A percentile compares a stretch with the other conserved stretches of the same genome.
Evolutionary conservation across 495 filamentous ascomycete genomes (phyloP).

Genomic region (Penicillium samsonianum): DNA sequence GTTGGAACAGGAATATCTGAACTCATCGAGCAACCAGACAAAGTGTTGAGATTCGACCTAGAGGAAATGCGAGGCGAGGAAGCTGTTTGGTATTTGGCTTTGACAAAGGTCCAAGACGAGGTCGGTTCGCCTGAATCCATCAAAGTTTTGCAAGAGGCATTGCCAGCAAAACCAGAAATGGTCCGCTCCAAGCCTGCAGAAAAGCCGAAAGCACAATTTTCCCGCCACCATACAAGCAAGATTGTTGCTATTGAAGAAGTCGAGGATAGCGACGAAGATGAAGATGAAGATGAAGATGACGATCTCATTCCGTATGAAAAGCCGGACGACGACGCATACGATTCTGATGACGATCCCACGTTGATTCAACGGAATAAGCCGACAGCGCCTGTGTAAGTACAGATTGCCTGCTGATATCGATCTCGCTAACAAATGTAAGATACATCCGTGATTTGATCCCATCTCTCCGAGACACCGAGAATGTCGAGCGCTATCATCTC

Average conservation of each 20-base stretch:
- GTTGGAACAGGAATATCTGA: slow-evolving; percentile 79
- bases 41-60: slow-evolving; percentile 77
- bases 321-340: slow-evolving; percentile 88
- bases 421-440: slow-evolving; percentile 36
- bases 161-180: slow-evolving; percentile 3
- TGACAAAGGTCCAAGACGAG: slow-evolving; percentile 63
- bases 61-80: slow-evolving; percentile 75
- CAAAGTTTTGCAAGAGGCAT: slow-evolving; percentile 15
- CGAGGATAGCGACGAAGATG: slow-evolving; percentile 51
- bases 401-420: neutral
- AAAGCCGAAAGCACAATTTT: slow-evolving; percentile 15
- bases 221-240: slow-evolving; percentile 40
- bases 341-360: slow-evolving; percentile 90
- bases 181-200: slow-evolving; percentile 16
- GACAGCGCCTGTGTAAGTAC: slow-evolving; percentile 73
- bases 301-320: slow-evolving; percentile 83
- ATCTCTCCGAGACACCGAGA: slow-evolving; percentile 77
- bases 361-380: slow-evolving; percentile 79
- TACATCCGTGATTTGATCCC: slow-evolving; percentile 86
- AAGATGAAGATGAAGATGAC: slow-evolving; percentile 61
- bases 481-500: slow-evolving; percentile 79
- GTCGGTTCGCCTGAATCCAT: slow-evolving; percentile 61
- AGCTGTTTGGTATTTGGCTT: slow-evolving; percentile 71
- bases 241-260: slow-evolving; percentile 72
- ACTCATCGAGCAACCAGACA: slow-evolving; percentile 73